phyloP scores from a whole-genome alignment of 305 asterid genomes.

The Nicotiana rustica region DNA sequence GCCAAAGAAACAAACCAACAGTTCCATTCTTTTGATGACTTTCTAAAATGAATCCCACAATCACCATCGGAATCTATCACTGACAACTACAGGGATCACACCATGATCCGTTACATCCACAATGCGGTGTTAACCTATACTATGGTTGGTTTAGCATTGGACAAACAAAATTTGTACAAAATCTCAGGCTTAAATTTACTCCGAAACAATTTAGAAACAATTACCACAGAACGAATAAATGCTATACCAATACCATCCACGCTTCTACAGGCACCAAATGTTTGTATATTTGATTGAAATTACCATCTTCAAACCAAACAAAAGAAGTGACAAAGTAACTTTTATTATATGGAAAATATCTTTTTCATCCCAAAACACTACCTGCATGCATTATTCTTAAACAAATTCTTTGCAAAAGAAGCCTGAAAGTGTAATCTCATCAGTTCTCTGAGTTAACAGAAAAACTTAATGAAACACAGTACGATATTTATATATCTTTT shows the following conservation, averaged over 20 bases:
- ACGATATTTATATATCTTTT: not conserved
- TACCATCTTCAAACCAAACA: not conserved
- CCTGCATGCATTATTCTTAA: not conserved
- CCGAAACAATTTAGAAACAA: not conserved
- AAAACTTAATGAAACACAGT: not conserved
- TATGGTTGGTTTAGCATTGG: not conserved
- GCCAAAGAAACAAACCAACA: not conserved
- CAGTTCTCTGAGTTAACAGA: not conserved
- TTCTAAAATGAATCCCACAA: not conserved
- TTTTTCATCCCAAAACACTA: not conserved
- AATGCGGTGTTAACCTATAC: not conserved
- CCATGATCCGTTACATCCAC: not conserved
- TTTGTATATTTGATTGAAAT: not conserved
- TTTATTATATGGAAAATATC: too few relatives aligned
- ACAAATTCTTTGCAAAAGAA: not conserved
- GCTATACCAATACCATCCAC: not conserved
- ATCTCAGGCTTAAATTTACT: too few relatives aligned
- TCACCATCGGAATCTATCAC: too few relatives aligned
- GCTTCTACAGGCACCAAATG: not conserved
- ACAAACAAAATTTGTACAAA: not conserved
- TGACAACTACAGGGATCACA: too few relatives aligned
- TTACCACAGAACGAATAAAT: not conserved
- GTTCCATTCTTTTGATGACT: not conserved
- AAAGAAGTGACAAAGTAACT: not conserved
- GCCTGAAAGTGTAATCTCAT: not conserved